These are phyloP conservation scores for Phytophthora vignae DNA, from an alignment of 352 stramenopile genomes.

Conservation along the genomic window DNA sequence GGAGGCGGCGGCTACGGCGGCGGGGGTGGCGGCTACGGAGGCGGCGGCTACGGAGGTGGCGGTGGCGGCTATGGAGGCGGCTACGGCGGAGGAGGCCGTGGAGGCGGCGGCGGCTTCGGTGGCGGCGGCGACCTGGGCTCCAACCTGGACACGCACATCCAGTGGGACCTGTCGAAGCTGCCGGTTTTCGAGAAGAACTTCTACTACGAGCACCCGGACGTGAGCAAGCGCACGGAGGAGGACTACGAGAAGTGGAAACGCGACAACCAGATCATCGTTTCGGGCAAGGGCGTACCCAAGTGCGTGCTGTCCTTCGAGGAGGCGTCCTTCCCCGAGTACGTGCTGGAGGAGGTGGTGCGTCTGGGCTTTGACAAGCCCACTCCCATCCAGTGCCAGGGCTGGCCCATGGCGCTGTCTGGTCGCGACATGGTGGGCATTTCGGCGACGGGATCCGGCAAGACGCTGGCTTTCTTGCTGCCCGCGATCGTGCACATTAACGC, in stretches of 20 bases:
- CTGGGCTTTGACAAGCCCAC: conserved; percentile 97
- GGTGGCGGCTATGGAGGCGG: conserved; percentile 37
- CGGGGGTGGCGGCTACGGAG: neutral
- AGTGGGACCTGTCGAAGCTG: conserved; percentile 95
- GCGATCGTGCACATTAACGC: conserved; percentile 99
- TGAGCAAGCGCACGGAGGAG: conserved; percentile 90
- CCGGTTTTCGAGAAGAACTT: conserved; percentile 99
- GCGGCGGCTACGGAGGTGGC: conserved; percentile 29
- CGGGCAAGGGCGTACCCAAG: conserved; percentile 97
- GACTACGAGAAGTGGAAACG: conserved; percentile 94
- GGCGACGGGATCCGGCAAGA: conserved; percentile 98
- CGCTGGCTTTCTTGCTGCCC: conserved; percentile 98
- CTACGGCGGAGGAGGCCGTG: conserved; percentile 42
- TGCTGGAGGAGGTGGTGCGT: conserved; percentile 97
- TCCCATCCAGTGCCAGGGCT: conserved; percentile 94
- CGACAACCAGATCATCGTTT: conserved; percentile 95
- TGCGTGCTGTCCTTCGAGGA: conserved; percentile 96
- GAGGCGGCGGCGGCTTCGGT: conserved; percentile 32
- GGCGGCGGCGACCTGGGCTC: conserved; percentile 82
- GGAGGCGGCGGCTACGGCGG: conserved; percentile 31
- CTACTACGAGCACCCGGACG: conserved; percentile 98
- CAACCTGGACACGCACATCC: conserved; percentile 93
- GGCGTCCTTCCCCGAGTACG: conserved; percentile 96
- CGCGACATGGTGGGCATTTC: conserved; percentile 99
- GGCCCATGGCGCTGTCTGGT: conserved; percentile 98